These are phyloP conservation scores for Lachancea fermentati DNA, from an alignment of 805 yeast species.

Conservation along the genomic window DNA sequence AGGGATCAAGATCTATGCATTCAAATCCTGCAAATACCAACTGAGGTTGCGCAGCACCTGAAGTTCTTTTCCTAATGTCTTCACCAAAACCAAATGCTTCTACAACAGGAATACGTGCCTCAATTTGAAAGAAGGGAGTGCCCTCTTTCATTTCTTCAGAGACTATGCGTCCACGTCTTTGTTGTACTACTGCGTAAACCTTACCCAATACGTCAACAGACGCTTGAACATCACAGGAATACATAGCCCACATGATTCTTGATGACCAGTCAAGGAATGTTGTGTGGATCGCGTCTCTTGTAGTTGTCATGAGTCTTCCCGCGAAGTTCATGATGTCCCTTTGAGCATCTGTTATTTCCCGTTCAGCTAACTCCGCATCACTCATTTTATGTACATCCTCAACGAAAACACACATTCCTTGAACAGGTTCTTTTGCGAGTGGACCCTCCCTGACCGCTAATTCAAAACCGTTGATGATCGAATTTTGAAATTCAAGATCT, in stretches of 20 bases:
- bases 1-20: slow-evolving; percentile 85
- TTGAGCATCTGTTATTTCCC: slow-evolving; percentile 22
- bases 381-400: slow-evolving; percentile 34
- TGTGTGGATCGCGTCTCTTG: slow-evolving; percentile 67
- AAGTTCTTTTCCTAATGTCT: slow-evolving; percentile 85
- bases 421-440: slow-evolving; percentile 77
- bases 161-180: slow-evolving; percentile 75
- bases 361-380: slow-evolving; percentile 25
- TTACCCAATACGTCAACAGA: slow-evolving; percentile 91
- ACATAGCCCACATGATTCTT: slow-evolving; percentile 85
- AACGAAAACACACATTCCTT: slow-evolving; percentile 63
- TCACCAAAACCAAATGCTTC: slow-evolving; percentile 97
- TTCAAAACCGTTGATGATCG: slow-evolving; percentile 78
- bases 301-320: slow-evolving; percentile 69
- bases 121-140: slow-evolving; percentile 88
- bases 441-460: slow-evolving; percentile 83
- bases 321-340: slow-evolving; percentile 41
- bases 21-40: slow-evolving; percentile 86
- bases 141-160: slow-evolving; percentile 98
- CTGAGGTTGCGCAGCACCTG: slow-evolving; percentile 98
- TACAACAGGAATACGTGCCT: slow-evolving; percentile 82
- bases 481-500: slow-evolving; percentile 46
- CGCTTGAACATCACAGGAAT: slow-evolving; percentile 91
- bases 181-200: slow-evolving; percentile 90
- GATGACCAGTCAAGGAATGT: slow-evolving; percentile 80